phyloP scores from a whole-genome alignment of 2,329 filamentous ascomycete genomes.

The Chaetomium olivaceum region DNA sequence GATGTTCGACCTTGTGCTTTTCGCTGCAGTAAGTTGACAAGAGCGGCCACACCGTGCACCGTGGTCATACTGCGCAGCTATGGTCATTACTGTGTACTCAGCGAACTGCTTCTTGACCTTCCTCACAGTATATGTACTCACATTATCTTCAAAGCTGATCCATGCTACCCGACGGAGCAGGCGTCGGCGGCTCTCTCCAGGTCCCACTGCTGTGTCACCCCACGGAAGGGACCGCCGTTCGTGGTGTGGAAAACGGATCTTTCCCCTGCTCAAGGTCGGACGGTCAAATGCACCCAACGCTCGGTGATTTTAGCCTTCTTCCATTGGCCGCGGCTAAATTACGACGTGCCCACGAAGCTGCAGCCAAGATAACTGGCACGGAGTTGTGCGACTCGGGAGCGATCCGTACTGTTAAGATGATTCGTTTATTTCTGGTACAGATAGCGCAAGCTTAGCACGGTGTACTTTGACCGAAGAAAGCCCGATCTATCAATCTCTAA shows the following conservation, averaged over 20 bases:
- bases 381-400: slow-evolving; percentile 19
- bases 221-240: slow-evolving; percentile 8
- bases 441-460: background rate
- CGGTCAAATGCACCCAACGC: slow-evolving; percentile 20
- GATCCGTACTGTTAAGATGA: slow-evolving; percentile 16
- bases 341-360: slow-evolving; percentile 32
- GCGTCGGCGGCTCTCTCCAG: background rate
- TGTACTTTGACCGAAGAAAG: slow-evolving; percentile 15
- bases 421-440: background rate
- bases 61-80: too few relatives aligned
- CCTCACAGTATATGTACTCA: too few relatives aligned
- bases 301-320: slow-evolving; percentile 29
- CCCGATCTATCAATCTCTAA: slow-evolving; percentile 22
- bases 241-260: slow-evolving; percentile 15
- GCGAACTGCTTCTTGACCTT: too few relatives aligned
- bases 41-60: too few relatives aligned
- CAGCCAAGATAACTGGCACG: slow-evolving; percentile 20
- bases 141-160: too few relatives aligned
- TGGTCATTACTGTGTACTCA: too few relatives aligned
- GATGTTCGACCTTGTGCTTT: background rate
- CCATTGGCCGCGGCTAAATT: slow-evolving; percentile 42
- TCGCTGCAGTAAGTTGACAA: background rate
- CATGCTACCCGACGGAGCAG: background rate
- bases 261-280: background rate
- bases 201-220: background rate